Percentiles rank a stretch among this genome's conserved stretches.
Evolutionary conservation across 306 rosid genomes (phyloP).

Genomic region (Geum urbanum): DNA sequence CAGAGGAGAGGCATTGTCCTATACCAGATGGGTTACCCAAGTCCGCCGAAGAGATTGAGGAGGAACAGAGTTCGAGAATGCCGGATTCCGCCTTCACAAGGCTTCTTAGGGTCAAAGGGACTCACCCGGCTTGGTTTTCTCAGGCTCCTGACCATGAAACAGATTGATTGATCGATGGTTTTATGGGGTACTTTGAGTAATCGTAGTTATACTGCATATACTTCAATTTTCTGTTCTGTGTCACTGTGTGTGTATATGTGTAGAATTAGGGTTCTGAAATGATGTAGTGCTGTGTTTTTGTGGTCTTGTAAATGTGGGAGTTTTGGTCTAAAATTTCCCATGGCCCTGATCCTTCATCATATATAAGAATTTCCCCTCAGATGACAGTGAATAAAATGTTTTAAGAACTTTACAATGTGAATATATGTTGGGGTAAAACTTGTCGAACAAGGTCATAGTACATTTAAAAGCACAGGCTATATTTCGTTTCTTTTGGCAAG

Average conservation of each 20-base stretch:
- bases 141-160: constrained; percentile 80
- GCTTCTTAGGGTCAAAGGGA: constrained; percentile 68
- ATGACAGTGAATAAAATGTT: neutral
- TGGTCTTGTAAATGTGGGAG: neutral
- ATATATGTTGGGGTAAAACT: too few relatives aligned
- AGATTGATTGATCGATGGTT: constrained; percentile 37
- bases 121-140: constrained; percentile 78
- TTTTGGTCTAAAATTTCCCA: neutral
- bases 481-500: too few relatives aligned
- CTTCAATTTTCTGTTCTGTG: neutral
- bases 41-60: constrained; percentile 55
- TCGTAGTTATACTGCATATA: neutral
- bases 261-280: neutral
- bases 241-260: neutral
- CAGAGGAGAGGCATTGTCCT: constrained; percentile 35
- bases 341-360: neutral
- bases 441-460: too few relatives aligned
- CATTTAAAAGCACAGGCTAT: too few relatives aligned
- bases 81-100: constrained; percentile 77
- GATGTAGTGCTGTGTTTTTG: neutral
- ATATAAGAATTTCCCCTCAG: neutral
- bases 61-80: constrained; percentile 62
- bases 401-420: neutral
- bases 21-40: constrained; percentile 91
- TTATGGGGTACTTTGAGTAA: neutral